Evolutionary conservation across 768 basidiomycete species (phyloP).

Genomic region (Hydnum rufescens): DNA sequence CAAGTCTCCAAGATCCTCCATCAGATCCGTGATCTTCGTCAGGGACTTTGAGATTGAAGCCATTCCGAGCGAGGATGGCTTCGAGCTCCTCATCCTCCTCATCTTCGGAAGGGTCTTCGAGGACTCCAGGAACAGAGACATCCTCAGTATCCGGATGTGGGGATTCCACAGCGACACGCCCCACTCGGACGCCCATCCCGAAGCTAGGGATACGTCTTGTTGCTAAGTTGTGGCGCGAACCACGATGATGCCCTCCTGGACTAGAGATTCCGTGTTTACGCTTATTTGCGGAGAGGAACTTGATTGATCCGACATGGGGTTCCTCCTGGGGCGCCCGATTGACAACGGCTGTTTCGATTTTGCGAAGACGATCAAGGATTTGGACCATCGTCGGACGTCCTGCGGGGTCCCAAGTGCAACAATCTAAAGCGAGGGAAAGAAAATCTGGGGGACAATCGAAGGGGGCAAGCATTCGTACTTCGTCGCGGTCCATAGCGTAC

Average conservation of each 20-base stretch:
- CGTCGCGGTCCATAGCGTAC: constrained; percentile 58
- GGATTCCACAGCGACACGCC: constrained; percentile 8
- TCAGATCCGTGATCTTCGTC: neutral
- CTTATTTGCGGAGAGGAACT: constrained; percentile 41
- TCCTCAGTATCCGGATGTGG: neutral
- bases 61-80: constrained; percentile 32
- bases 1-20: neutral
- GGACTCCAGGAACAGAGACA: neutral
- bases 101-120: constrained; percentile 3
- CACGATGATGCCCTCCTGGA: constrained; percentile 28
- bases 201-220: constrained; percentile 59
- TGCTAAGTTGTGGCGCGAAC: constrained; percentile 24
- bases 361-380: constrained; percentile 58
- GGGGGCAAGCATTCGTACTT: constrained; percentile 47
- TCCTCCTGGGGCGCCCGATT: constrained; percentile 43
- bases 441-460: constrained; percentile 64
- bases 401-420: constrained; percentile 42
- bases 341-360: constrained; percentile 72
- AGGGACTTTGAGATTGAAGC: constrained; percentile 4
- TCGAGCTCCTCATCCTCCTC: constrained; percentile 43
- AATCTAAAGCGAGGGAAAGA: constrained; percentile 58
- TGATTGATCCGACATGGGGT: constrained; percentile 68
- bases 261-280: neutral
- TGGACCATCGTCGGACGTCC: constrained; percentile 55
- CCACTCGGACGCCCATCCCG: constrained; percentile 44